Evolutionary conservation across 106 monocot species (phyloP).

Genomic region (Acorus calamus): DNA sequence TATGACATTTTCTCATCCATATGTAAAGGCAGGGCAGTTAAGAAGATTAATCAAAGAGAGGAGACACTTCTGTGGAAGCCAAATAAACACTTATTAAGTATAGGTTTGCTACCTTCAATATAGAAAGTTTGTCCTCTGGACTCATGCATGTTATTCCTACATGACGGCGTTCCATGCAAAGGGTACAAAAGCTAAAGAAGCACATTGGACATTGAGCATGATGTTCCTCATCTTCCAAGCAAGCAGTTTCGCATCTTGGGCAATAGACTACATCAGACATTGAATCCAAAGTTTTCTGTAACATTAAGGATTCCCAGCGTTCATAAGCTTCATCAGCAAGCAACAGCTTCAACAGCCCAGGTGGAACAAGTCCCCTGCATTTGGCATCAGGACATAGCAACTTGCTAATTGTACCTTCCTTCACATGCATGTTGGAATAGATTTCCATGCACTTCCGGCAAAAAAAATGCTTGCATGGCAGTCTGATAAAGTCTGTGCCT

Average conservation of each 20-base stretch:
- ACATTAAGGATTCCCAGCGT: slow-evolving; percentile 64
- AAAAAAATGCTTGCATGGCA: slow-evolving; percentile 83
- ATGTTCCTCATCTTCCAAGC: slow-evolving; percentile 79
- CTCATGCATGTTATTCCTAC: slow-evolving; percentile 58
- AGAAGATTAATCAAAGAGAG: neutral
- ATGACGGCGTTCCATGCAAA: slow-evolving; percentile 78
- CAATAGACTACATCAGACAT: slow-evolving; percentile 87
- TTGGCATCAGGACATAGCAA: slow-evolving; percentile 66
- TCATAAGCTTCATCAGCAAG: slow-evolving; percentile 55
- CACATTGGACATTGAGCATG: slow-evolving; percentile 86
- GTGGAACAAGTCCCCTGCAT: slow-evolving; percentile 58
- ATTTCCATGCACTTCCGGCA: slow-evolving; percentile 87
- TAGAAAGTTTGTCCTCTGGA: slow-evolving; percentile 47
- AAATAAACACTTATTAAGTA: too few species aligned
- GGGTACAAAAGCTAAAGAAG: slow-evolving; percentile 86
- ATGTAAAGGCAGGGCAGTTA: neutral
- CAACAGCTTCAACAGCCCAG: slow-evolving; percentile 49
- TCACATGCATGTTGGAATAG: slow-evolving; percentile 72
- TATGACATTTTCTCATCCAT: too few species aligned
- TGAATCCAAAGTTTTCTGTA: slow-evolving; percentile 69
- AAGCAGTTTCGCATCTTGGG: slow-evolving; percentile 86
- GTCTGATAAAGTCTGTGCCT: slow-evolving; percentile 60
- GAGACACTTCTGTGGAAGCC: too few species aligned
- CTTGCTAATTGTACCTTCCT: slow-evolving; percentile 79
- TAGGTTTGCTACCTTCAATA: slow-evolving; percentile 53